Evolutionary conservation across 768 basidiomycete species (phyloP).

Genomic region (Grammothele lineata): DNA sequence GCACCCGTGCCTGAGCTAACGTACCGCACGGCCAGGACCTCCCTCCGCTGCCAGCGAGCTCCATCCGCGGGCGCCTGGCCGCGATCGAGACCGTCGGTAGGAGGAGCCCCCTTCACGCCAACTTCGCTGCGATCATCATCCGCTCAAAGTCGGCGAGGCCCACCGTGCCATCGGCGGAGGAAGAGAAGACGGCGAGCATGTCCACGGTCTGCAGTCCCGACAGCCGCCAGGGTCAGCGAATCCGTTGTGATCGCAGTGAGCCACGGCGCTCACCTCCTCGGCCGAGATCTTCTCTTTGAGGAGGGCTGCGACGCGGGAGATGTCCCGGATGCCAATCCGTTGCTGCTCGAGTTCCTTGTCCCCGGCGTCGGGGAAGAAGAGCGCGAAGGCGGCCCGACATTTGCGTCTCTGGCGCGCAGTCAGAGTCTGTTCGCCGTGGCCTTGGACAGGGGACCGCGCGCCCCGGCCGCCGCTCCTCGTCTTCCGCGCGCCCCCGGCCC

Average conservation of each 20-base stretch:
- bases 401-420: slow-evolving; percentile 50
- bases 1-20: too few relatives aligned
- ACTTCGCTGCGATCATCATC: slow-evolving; percentile 66
- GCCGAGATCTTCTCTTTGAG: slow-evolving; percentile 69
- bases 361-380: slow-evolving; percentile 65
- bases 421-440: slow-evolving; percentile 19
- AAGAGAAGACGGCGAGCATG: slow-evolving; percentile 77
- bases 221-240: neutral
- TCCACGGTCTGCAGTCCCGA: slow-evolving; percentile 62
- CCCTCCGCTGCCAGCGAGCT: too few relatives aligned
- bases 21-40: too few relatives aligned
- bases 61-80: too few relatives aligned
- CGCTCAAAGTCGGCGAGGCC: slow-evolving; percentile 62
- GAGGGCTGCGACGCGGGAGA: slow-evolving; percentile 53
- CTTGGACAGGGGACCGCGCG: neutral
- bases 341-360: slow-evolving; percentile 44
- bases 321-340: slow-evolving; percentile 62
- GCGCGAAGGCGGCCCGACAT: slow-evolving; percentile 56
- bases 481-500: neutral
- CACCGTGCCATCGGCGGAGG: slow-evolving; percentile 64
- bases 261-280: slow-evolving; percentile 56
- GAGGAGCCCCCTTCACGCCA: slow-evolving; percentile 43
- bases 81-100: too few relatives aligned
- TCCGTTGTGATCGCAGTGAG: too few relatives aligned
- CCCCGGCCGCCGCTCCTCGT: neutral